Conservation (phyloP, 2,329 filamentous ascomycete species). For the Pseudopyricularia cyperi region DNA sequence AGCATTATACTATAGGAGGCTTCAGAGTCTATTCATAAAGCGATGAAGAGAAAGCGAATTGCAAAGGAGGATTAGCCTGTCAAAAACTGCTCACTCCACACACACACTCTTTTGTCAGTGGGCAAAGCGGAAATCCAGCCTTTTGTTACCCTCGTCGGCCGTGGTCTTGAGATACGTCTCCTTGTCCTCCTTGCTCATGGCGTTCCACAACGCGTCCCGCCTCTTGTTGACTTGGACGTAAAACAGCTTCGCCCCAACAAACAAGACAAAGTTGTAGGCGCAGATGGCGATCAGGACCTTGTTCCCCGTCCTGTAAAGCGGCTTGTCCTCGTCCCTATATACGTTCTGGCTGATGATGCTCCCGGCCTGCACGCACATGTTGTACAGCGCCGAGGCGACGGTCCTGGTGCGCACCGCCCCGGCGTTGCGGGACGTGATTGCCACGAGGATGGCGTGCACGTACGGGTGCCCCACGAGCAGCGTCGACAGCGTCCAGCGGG, state of each 20-base stretch:
- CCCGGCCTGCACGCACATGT: constrained; percentile 35
- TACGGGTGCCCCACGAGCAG: constrained; percentile 41
- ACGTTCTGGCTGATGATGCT: constrained; percentile 28
- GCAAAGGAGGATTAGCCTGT: too few relatives aligned
- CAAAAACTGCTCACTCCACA: too few relatives aligned
- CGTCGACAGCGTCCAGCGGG: constrained; percentile 34
- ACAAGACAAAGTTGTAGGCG: constrained; percentile 20
- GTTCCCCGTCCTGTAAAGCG: constrained; percentile 29
- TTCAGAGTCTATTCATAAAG: too few relatives aligned
- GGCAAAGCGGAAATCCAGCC: constrained; percentile 27
- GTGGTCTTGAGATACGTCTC: constrained; percentile 21
- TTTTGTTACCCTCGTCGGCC: constrained; percentile 29
- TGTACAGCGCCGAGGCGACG: constrained; percentile 48
- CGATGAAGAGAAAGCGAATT: too few relatives aligned
- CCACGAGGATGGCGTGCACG: constrained; percentile 45
- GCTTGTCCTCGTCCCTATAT: constrained; percentile 27
- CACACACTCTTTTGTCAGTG: constrained; percentile 10
- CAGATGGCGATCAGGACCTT: constrained; percentile 24
- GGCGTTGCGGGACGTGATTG: constrained; percentile 46
- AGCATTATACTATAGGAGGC: too few relatives aligned
- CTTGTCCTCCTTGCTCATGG: constrained; percentile 28
- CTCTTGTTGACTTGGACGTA: constrained; percentile 35
- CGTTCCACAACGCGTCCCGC: constrained; percentile 29
- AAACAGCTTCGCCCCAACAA: constrained; percentile 23
- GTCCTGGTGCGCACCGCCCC: constrained; percentile 49